These are phyloP conservation scores for Ceratocystis colombiana DNA, from an alignment of 2,329 filamentous ascomycete species.

Conservation along the genomic window DNA sequence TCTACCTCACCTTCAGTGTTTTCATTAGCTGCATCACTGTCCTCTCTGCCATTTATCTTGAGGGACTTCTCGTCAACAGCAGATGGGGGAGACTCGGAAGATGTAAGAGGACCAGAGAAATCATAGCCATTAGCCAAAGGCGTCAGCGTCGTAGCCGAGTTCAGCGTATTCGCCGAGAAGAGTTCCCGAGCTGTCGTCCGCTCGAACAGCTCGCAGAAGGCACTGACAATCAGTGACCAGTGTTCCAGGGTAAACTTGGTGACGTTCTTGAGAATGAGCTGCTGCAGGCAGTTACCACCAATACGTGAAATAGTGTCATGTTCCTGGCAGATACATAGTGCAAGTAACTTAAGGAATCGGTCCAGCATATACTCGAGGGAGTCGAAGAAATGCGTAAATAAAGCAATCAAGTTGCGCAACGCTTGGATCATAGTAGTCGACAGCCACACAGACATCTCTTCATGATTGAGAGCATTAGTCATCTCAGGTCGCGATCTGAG, in stretches of 20 bases:
- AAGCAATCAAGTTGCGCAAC: conserved; percentile 91
- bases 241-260: conserved; percentile 78
- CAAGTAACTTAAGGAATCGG: conserved; percentile 87
- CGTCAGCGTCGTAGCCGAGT: conserved; percentile 43
- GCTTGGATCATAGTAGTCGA: conserved; percentile 99
- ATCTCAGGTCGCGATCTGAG: conserved; percentile 93
- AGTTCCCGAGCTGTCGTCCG: conserved; percentile 89
- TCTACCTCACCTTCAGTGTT: conserved; percentile 29
- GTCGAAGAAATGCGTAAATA: conserved; percentile 98
- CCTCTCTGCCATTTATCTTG: conserved; percentile 48
- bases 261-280: conserved; percentile 92
- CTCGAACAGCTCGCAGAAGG: conserved; percentile 92
- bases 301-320: conserved; percentile 98
- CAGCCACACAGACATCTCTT: conserved; percentile 95
- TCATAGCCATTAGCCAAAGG: conserved; percentile 44
- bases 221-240: conserved; percentile 88
- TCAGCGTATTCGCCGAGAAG: conserved; percentile 67
- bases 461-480: conserved; percentile 87
- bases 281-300: conserved; percentile 94
- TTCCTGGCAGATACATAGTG: conserved; percentile 95
- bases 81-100: conserved; percentile 30
- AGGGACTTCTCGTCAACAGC: conserved; percentile 46
- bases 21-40: conserved; percentile 30
- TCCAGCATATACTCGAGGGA: conserved; percentile 96
- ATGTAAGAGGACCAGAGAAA: conserved; percentile 39